Evolutionary conservation across 179 eudicot genomes (phyloP), one percentile per base, ranked within the genome.

Genomic region (Spinacia oleracea): DNA sequence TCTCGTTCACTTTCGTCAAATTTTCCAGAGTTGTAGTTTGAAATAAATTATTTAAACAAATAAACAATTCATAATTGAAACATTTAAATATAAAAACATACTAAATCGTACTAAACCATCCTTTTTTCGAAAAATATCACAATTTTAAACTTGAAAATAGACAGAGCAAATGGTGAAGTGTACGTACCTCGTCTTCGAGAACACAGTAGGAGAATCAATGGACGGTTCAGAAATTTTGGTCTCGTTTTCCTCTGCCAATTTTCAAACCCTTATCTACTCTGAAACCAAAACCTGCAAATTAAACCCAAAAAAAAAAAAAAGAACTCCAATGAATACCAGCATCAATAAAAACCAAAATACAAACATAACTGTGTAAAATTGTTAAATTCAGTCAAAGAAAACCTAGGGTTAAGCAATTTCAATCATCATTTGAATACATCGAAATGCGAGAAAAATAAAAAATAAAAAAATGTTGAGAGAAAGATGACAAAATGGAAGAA

Each of bases 111-210:
- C n/a, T n/a, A n/a, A n/a, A n/a, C n/a, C n/a, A n/a, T n/a, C n/a
- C n/a, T n/a, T n/a, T n/a, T n/a, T n/a, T n/a, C n/a, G n/a, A n/a
- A n/a, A n/a, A n/a, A n/a, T n/a, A n/a, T n/a, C n/a, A n/a, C n/a
- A 48, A 48, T 48, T 48, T 14, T 12, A 4, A 55, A 4, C 59
- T 55, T 55, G 59, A 55, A 38, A 21, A 32, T 32, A 6, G 2
- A 32, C 6, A 73, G 18, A 34, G 0, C 11, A 25, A 75, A 27
- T n/a, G 10, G 53, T 10, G 20, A 42, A 51, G 56, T 1, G 73
- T 63, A n/a, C n/a, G n/a, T n/a, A 94, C 98, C 97, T 94, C 97
- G n/a, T 94, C 97, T 78, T 79, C 92, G 9, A 95, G 97, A 10
- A 95, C 98, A 14, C 97, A 74, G 90, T 91, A 2, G 98, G 97